These are phyloP conservation scores for Penicillium aurantiogriseum DNA, from an alignment of 2,329 filamentous ascomycete species.

Conservation along the genomic window DNA sequence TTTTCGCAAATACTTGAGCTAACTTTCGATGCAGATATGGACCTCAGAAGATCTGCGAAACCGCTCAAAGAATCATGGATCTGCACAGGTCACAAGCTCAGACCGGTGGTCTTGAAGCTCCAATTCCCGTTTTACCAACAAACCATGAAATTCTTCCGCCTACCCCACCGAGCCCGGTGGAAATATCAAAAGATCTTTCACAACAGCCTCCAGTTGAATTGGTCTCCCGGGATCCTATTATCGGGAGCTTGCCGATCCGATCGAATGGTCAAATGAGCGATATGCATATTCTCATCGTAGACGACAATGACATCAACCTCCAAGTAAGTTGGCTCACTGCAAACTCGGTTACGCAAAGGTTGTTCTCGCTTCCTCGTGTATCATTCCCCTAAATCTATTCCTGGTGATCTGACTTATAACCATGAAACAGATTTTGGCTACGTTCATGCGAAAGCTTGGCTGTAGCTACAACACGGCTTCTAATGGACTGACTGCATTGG, in stretches of 20 bases:
- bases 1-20: conserved; percentile 3
- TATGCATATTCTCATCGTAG: conserved; percentile 39
- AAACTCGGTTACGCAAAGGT: not conserved
- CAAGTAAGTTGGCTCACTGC: conserved; percentile 19
- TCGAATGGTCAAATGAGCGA: not conserved
- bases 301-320: conserved; percentile 46
- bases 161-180: not conserved
- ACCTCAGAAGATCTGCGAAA: conserved; percentile 27
- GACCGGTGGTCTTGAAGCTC: not conserved
- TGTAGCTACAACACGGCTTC: conserved; percentile 37
- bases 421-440: conserved; percentile 33
- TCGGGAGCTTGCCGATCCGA: not conserved
- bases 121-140: not conserved
- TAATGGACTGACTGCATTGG: conserved; percentile 41
- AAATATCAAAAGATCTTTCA: not conserved
- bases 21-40: conserved; percentile 23
- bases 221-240: not conserved
- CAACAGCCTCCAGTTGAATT: not conserved
- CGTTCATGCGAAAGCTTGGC: conserved; percentile 40
- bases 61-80: conserved; percentile 17
- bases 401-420: not conserved
- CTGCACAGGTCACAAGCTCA: not conserved
- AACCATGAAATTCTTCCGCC: not conserved
- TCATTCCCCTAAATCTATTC: no score
- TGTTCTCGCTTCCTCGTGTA: not conserved